Percentiles rank a stretch among this genome's conserved stretches.
Conservation (phyloP, 2,329 filamentous ascomycete genomes). For the Ceratocystis variospora region DNA sequence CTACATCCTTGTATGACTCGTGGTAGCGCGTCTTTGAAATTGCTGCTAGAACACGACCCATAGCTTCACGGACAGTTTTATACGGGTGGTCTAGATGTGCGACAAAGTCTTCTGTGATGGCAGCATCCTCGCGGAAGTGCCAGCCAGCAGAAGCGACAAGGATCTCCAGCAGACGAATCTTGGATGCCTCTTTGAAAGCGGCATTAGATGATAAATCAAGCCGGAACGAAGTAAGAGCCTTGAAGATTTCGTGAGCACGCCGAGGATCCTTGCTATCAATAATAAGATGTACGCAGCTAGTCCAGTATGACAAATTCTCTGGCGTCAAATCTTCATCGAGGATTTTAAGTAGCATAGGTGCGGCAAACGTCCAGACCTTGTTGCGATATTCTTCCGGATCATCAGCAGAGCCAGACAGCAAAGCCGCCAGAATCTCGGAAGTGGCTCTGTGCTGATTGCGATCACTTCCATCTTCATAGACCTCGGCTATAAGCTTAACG, state of each 20-base stretch:
- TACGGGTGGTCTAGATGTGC: conserved; percentile 91
- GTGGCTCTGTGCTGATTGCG: conserved; percentile 97
- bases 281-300: conserved; percentile 79
- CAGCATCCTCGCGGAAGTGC: conserved; percentile 86
- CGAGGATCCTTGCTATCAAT: conserved; percentile 82
- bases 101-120: conserved; percentile 79
- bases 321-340: conserved; percentile 88
- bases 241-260: conserved; percentile 70
- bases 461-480: conserved; percentile 86
- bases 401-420: conserved; percentile 70
- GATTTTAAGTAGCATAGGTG: conserved; percentile 72
- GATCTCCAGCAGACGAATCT: conserved; percentile 82
- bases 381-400: conserved; percentile 59
- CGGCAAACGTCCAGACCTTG: conserved; percentile 74
- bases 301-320: conserved; percentile 90
- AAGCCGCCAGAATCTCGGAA: conserved; percentile 76
- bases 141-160: conserved; percentile 78
- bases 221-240: conserved; percentile 69
- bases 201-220: conserved; percentile 92
- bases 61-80: conserved; percentile 89
- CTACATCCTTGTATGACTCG: conserved; percentile 77
- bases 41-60: conserved; percentile 74
- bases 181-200: conserved; percentile 96
- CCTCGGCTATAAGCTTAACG: conserved; percentile 59
- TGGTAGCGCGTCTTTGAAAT: conserved; percentile 89